These are phyloP conservation scores for Diaporthe capsici DNA, from an alignment of 2,329 filamentous ascomycete species.

Conservation along the genomic window DNA sequence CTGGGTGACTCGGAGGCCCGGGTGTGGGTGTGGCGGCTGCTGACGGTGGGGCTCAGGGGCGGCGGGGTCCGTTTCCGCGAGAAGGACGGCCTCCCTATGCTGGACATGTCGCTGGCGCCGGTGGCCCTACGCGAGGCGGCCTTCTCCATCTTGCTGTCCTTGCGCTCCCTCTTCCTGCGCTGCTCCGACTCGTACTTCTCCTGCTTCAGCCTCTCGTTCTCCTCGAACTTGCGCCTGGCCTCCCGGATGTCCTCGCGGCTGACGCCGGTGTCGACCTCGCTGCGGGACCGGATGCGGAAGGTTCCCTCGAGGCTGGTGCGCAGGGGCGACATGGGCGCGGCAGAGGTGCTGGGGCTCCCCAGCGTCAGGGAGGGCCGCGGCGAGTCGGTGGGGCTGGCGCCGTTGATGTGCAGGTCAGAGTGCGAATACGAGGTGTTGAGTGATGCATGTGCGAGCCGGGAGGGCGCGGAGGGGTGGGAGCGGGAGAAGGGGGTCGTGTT, in stretches of 20 bases:
- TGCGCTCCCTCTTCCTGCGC: conserved; percentile 70
- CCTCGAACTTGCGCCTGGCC: conserved; percentile 74
- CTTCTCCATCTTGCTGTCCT: conserved; percentile 66
- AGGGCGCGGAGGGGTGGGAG: conserved; percentile 45
- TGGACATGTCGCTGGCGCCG: conserved; percentile 43
- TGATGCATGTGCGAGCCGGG: conserved; percentile 46
- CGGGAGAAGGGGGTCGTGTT: conserved; percentile 41
- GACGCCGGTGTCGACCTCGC: conserved; percentile 69
- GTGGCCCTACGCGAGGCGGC: conserved; percentile 59
- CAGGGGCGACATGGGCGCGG: conserved; percentile 64
- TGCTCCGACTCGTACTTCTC: conserved; percentile 74
- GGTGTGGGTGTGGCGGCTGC: conserved; percentile 29
- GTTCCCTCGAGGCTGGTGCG: conserved; percentile 71
- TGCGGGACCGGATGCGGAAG: conserved; percentile 73
- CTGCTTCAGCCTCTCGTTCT: conserved; percentile 72
- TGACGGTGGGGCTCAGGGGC: conserved; percentile 31
- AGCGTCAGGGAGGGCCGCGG: conserved; percentile 45
- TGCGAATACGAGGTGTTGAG: conserved; percentile 44
- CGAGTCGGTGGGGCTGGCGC: conserved; percentile 48
- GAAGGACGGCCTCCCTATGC: conserved; percentile 40
- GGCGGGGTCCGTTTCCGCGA: conserved; percentile 47
- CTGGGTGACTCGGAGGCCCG: conserved; percentile 15
- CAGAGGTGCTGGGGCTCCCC: conserved; percentile 50
- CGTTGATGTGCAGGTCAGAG: conserved; percentile 62
- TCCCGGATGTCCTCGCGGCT: conserved; percentile 71